phyloP scores from a whole-genome alignment of 306 rosid species.

The Lupinus albus region DNA sequence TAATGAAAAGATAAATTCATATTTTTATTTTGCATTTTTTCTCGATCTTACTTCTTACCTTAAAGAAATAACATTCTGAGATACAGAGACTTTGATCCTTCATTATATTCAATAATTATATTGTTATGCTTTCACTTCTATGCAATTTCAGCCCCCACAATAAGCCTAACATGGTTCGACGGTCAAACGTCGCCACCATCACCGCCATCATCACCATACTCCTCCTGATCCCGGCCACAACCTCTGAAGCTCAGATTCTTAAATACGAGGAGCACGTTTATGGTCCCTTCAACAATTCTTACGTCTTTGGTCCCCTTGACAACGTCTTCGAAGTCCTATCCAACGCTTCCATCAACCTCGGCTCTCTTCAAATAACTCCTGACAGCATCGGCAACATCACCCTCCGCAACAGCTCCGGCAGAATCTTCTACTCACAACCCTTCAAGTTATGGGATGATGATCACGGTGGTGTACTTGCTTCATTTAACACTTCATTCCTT shows the following conservation, averaged over 20 bases:
- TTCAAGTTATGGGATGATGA: conserved; percentile 58
- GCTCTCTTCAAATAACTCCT: conserved; percentile 66
- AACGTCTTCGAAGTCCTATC: conserved; percentile 6
- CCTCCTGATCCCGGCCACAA: conserved; percentile 36
- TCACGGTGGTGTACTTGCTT: conserved; percentile 36
- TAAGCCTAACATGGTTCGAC: conserved; percentile 29
- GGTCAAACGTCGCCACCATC: background rate
- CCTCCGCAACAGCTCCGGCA: conserved; percentile 48
- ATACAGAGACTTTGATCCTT: background rate
- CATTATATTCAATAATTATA: background rate
- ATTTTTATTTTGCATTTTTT: too few relatives aligned
- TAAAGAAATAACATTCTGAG: too few relatives aligned
- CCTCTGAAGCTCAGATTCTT: conserved; percentile 33
- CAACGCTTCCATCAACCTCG: conserved; percentile 49
- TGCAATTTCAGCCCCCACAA: conserved; percentile 3
- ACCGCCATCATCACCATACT: conserved; percentile 28
- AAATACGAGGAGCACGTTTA: background rate
- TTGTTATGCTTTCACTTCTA: conserved; percentile 5
- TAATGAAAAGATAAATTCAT: too few relatives aligned
- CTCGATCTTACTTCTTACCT: too few relatives aligned
- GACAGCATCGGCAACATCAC: conserved; percentile 52
- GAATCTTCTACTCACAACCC: conserved; percentile 44
- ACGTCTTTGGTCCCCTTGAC: conserved; percentile 56
- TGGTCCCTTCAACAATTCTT: conserved; percentile 53
- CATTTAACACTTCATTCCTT: conserved; percentile 68